Conservation (phyloP, 2,329 filamentous ascomycete genomes). For the Proliferodiscus dingleyae region DNA sequence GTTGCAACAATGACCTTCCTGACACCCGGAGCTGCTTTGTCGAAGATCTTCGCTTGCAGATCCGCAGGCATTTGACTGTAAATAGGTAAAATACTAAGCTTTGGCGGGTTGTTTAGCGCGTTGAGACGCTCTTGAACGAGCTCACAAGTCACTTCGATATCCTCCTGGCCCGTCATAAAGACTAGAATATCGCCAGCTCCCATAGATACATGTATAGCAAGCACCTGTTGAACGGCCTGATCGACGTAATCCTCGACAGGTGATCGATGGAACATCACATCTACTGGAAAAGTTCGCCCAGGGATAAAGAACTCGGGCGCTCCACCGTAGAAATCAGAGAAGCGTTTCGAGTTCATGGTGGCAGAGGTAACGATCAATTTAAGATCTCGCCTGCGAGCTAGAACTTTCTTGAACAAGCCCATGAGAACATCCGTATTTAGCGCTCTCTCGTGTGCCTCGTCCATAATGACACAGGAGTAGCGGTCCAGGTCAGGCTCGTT, state of each 20-base stretch:
- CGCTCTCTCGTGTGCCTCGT: constrained; percentile 95
- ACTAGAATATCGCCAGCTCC: constrained; percentile 89
- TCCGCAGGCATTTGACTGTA: constrained; percentile 99
- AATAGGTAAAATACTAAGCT: constrained; percentile 90
- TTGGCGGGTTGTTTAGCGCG: constrained; percentile 87
- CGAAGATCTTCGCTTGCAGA: constrained; percentile 95
- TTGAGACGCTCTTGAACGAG: constrained; percentile 82
- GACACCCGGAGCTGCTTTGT: constrained; percentile 81
- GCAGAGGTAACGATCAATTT: constrained; percentile 98
- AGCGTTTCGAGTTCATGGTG: constrained; percentile 96
- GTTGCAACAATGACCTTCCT: constrained; percentile 97
- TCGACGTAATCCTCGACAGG: constrained; percentile 98
- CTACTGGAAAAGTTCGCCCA: constrained; percentile 92
- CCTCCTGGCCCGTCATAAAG: constrained; percentile 99
- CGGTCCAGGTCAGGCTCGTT: constrained; percentile 90
- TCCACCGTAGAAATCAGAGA: constrained; percentile 92
- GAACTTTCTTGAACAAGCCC: constrained; percentile 95
- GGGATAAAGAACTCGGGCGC: constrained; percentile 96
- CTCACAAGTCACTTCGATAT: constrained; percentile 96
- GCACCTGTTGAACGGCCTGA: constrained; percentile 89
- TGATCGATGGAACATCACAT: constrained; percentile 90
- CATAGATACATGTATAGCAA: constrained; percentile 95
- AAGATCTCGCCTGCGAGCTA: constrained; percentile 81
- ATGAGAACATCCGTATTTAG: constrained; percentile 96
- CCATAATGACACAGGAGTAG: constrained; percentile 99